Evolutionary conservation across 306 rosid genomes (phyloP), one percentile per base, ranked within the genome.

Genomic region (Gastrolobium villosum): DNA sequence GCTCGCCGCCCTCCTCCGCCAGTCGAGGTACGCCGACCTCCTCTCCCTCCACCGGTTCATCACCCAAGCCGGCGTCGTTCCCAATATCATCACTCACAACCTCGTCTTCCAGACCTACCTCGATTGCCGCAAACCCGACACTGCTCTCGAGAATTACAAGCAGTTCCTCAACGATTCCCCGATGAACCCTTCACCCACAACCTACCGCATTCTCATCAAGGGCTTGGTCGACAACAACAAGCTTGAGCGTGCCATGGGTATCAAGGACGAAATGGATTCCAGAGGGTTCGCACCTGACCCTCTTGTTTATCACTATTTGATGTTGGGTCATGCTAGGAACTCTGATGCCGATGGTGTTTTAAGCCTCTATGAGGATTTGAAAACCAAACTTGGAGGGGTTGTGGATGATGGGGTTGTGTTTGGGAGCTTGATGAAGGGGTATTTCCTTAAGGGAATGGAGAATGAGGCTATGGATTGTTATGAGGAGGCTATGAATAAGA

Each of bases 31-130:
- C 54, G 78, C 97, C 7, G 99, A 95, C 26, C 92, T 95, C 52
- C 85, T 95, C 35, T 89, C 97, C 7, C 99, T 95, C 37, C 98
- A 95, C 66, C 92, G 99, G 1, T 95, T 95, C 77, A 91, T 95
- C 6, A 93, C 94, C 2, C 99, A 93, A 36, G 98, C 99, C 6
- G 99, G 99, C 20, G 93, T 95, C 4, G 94, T 91, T 1, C 96
- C 97, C 50, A 95, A 93, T 71, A 78, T 93, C 48, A 79, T 95
- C 36, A 95, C 99, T 1, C 89, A 95, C 77, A 95, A 95, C 79
- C 87, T 93, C 80, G 76, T 95, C 14, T 93, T 95, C 75, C 99
- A 91, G 78, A 95, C 98, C 2, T 95, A 95, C 72, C 86, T 95
- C 61, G 98, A 95, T 83, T 92, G 98, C 65, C 88, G 96, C 4